phyloP scores from a whole-genome alignment of 2,329 filamentous ascomycete genomes.

The Hysterium pulicare region DNA sequence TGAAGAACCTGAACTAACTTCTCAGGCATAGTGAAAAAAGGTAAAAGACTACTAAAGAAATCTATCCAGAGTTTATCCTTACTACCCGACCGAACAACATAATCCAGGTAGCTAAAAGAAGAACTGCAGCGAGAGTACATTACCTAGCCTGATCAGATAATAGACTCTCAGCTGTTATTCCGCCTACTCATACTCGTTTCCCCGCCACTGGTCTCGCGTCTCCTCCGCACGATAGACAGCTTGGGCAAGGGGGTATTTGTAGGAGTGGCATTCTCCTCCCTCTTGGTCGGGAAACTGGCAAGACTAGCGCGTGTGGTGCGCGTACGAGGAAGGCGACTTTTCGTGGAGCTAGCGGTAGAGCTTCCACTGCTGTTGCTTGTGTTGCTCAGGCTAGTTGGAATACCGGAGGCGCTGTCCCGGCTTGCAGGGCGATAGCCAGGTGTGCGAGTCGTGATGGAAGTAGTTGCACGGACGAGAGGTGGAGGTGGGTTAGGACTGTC shows the following conservation, averaged over 20 bases:
- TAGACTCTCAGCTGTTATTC: too few relatives aligned
- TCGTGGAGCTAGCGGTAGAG: neutral
- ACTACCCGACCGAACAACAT: too few relatives aligned
- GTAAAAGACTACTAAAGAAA: too few relatives aligned
- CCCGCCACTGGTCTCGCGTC: constrained; percentile 34
- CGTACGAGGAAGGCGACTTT: constrained; percentile 1
- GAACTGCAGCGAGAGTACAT: too few relatives aligned
- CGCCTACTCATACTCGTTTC: constrained; percentile 26
- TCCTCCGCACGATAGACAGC: constrained; percentile 29
- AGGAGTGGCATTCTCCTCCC: constrained; percentile 2
- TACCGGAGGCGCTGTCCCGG: constrained; percentile 2
- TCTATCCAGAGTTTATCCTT: too few relatives aligned
- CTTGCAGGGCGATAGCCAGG: constrained; percentile 3
- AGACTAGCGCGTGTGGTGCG: neutral
- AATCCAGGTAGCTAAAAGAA: too few relatives aligned
- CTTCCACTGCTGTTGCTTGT: neutral
- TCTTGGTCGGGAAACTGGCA: neutral
- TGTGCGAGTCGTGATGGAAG: constrained; percentile 3
- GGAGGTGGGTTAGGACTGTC: neutral
- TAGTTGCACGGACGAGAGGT: neutral
- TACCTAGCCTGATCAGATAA: too few relatives aligned
- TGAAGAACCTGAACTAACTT: too few relatives aligned
- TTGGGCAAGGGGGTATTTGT: constrained; percentile 20
- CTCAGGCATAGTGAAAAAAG: too few relatives aligned
- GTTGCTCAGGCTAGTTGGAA: neutral